Evolutionary conservation across 257 asterid species (phyloP).

Genomic region (Buddleja alternifolia): DNA sequence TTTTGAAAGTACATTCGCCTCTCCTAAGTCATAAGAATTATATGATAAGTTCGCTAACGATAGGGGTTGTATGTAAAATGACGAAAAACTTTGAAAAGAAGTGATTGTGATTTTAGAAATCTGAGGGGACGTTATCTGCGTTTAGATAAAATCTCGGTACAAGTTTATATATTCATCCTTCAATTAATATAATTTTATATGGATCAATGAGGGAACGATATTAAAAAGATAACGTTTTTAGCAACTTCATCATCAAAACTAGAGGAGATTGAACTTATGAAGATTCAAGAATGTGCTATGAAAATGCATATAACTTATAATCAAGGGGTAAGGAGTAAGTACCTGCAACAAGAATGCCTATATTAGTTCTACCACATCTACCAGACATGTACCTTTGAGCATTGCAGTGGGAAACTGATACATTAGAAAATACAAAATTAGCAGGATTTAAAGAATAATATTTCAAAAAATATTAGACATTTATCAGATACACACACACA

Average conservation of each 20-base stretch:
- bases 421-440: constrained; percentile 25
- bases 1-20: too few relatives aligned
- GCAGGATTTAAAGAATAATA: background rate
- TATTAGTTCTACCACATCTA: constrained; percentile 50
- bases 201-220: too few relatives aligned
- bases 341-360: constrained; percentile 77
- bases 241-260: background rate
- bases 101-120: too few relatives aligned
- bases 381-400: constrained; percentile 42
- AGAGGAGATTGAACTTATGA: constrained; percentile 1
- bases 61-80: too few relatives aligned
- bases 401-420: constrained; percentile 47
- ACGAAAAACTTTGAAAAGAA: too few relatives aligned
- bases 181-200: too few relatives aligned
- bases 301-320: background rate
- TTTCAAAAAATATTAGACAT: background rate
- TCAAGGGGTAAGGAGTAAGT: background rate
- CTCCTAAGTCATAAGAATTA: too few relatives aligned
- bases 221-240: too few relatives aligned
- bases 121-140: too few relatives aligned
- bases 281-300: background rate
- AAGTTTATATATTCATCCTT: too few relatives aligned
- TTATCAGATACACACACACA: background rate
- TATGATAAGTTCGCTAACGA: too few relatives aligned
- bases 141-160: too few relatives aligned